Evolutionary conservation across 2,329 filamentous ascomycete species (phyloP), one percentile per base, ranked within the genome.

Genomic region (Pyrenochaeta sp.): DNA sequence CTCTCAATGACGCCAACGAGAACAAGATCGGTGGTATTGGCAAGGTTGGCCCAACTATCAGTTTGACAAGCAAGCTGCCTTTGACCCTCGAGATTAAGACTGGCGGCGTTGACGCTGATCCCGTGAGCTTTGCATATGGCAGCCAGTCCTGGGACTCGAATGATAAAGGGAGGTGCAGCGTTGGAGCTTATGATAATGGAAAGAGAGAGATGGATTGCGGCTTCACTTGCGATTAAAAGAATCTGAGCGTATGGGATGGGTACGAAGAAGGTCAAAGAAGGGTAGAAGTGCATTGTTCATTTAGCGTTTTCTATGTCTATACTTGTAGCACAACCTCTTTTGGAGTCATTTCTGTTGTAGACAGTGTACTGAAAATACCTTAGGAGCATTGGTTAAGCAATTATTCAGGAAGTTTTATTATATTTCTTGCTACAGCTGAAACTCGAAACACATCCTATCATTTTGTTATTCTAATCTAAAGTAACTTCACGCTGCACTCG

Each of bases 141-240:
- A 39, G 40, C 6, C 13, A 56, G 2, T 36, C 22, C 2, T 59
- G 57, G 57, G 30, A 46, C 28, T 56, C 57, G 9, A 51, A 55
- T n/a, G 52, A 56, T 28, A 34, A 12, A 2, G 6, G 7, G 5
- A 50, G 49, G 15, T 59, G 57, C 25, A 44, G 7, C 9, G 44
- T 59, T 27, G 57, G 57, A n/a, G 37, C n/a, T 8, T 59, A 59
- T 27, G 57, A 59, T 36, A 52, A 36, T 25, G 57, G 52, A 13
- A 50, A 43, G 25, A 47, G 56, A 30, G 30, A 59, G 25, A 52
- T 59, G 52, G 56, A 59, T 28, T 59, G 56, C 30, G 49, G 50
- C 1, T 57, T 55, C 13, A 39, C 52, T 28, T 55, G 52, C 27
- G 22, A 55, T 30, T 46, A 8, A 46, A 9, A 25, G 40, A 25